Evolutionary conservation across 805 yeast species (phyloP).

Genomic region (Sporopachydermia lactativora): DNA sequence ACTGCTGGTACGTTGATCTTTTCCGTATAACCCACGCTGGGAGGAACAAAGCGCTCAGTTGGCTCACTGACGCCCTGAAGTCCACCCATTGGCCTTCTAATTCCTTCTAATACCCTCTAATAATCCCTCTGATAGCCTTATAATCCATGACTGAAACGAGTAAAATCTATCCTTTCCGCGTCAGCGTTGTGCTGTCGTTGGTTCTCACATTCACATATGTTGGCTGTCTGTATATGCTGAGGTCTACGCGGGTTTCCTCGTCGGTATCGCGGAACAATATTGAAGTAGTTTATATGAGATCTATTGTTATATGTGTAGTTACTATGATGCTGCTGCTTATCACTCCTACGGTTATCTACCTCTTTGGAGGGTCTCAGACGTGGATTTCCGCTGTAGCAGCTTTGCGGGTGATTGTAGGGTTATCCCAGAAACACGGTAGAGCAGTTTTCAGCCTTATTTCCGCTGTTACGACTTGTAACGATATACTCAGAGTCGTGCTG

Average conservation of each 20-base stretch:
- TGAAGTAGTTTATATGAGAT: neutral
- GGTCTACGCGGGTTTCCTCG: neutral
- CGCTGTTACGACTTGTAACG: neutral
- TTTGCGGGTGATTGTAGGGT: neutral
- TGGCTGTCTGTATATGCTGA: neutral
- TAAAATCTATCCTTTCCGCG: neutral
- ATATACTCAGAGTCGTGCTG: neutral
- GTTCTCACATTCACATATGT: neutral
- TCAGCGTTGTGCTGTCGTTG: neutral
- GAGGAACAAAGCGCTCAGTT: too few relatives aligned
- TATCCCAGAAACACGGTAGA: neutral
- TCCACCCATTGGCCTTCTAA: too few relatives aligned
- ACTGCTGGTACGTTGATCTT: too few relatives aligned
- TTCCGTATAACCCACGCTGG: too few relatives aligned
- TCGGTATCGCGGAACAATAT: neutral
- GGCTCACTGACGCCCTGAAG: too few relatives aligned
- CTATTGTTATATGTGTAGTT: neutral
- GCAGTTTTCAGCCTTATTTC: neutral
- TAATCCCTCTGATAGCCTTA: too few relatives aligned
- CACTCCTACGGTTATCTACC: neutral
- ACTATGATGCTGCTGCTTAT: neutral
- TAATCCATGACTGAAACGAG: too few relatives aligned
- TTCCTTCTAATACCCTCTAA: too few relatives aligned
- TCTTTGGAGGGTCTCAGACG: neutral
- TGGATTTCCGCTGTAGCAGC: neutral